These are phyloP conservation scores for Dalechampia spathulata DNA, from an alignment of 441 rosid species.

Conservation along the genomic window DNA sequence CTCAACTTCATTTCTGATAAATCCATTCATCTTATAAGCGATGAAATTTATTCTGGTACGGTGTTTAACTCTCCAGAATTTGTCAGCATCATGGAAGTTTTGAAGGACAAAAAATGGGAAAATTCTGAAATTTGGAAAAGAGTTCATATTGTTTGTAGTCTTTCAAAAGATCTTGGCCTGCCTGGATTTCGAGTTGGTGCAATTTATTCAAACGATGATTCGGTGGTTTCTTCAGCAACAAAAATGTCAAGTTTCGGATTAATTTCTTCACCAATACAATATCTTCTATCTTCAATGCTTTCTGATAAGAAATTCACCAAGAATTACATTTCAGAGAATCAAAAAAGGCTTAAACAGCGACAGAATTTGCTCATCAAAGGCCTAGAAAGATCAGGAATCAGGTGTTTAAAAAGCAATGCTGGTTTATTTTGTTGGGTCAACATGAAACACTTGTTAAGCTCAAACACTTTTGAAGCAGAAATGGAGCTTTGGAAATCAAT, in stretches of 20 bases:
- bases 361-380: constrained; percentile 63
- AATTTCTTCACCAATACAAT: constrained; percentile 87
- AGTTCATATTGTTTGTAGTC: constrained; percentile 78
- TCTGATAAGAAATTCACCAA: constrained; percentile 78
- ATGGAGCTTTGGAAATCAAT: constrained; percentile 83
- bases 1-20: constrained; percentile 55
- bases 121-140: constrained; percentile 44
- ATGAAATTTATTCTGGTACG: constrained; percentile 91
- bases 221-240: constrained; percentile 74
- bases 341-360: constrained; percentile 50
- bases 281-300: constrained; percentile 67
- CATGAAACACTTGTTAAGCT: constrained; percentile 70
- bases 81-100: constrained; percentile 67
- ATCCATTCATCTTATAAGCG: constrained; percentile 79
- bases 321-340: constrained; percentile 62
- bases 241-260: constrained; percentile 98
- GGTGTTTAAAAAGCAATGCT: constrained; percentile 65
- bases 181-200: constrained; percentile 98
- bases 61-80: constrained; percentile 69
- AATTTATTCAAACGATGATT: constrained; percentile 71
- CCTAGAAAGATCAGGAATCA: constrained; percentile 57
- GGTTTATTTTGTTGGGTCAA: constrained; percentile 94
- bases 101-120: constrained; percentile 44
- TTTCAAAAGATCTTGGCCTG: constrained; percentile 87
- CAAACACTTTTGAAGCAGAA: constrained; percentile 76